phyloP scores from a whole-genome alignment of 1,284 basidiomycete genomes.

The Naganishia albida region DNA sequence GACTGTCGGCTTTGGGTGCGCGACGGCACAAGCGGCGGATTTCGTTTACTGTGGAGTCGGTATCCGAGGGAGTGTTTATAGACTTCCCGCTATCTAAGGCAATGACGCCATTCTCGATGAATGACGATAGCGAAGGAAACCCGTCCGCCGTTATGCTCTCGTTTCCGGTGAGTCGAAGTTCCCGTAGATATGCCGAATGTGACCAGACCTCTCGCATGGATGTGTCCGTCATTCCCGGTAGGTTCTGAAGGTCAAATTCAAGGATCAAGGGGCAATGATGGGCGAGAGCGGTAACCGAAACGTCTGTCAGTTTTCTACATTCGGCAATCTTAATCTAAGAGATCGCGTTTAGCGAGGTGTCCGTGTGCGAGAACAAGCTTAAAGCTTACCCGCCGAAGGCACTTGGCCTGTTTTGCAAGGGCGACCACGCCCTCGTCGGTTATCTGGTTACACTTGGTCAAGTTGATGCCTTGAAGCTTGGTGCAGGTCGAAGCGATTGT shows the following conservation, averaged over 20 bases:
- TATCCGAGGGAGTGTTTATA: not conserved
- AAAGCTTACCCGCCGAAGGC: constrained; percentile 64
- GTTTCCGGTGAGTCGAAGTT: constrained; percentile 84
- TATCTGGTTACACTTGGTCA: constrained; percentile 79
- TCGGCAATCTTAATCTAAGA: constrained; percentile 79
- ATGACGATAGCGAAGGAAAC: constrained; percentile 68
- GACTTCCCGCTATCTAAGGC: not conserved
- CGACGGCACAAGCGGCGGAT: constrained; percentile 33
- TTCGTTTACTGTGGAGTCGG: not conserved
- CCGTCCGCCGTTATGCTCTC: constrained; percentile 75
- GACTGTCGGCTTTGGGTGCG: constrained; percentile 42
- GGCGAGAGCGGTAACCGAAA: constrained; percentile 77
- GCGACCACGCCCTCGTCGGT: constrained; percentile 76
- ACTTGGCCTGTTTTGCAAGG: constrained; percentile 71
- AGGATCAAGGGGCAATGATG: constrained; percentile 80
- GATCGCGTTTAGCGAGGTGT: not conserved
- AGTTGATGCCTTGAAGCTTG: constrained; percentile 87
- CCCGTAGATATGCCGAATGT: constrained; percentile 77
- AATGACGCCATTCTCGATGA: constrained; percentile 13
- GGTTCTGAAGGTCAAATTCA: constrained; percentile 89
- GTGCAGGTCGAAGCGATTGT: constrained; percentile 70
- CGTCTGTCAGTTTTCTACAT: constrained; percentile 74
- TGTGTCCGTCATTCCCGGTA: constrained; percentile 73
- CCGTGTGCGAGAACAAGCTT: not conserved
- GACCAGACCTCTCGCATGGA: constrained; percentile 83